These are phyloP conservation scores for Rhodocollybia butyracea DNA, from an alignment of 768 basidiomycete species.

Conservation along the genomic window DNA sequence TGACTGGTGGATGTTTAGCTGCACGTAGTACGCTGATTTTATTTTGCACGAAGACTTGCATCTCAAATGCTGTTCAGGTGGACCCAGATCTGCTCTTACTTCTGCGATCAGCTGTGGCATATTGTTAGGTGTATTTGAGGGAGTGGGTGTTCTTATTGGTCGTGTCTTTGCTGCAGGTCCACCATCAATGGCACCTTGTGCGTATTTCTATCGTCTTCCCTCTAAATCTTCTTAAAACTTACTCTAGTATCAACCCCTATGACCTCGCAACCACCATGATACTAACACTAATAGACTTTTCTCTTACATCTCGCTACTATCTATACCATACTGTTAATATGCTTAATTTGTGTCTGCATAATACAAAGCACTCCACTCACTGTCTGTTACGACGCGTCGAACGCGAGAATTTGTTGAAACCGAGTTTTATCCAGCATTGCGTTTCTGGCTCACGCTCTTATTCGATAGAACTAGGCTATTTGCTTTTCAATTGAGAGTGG, in stretches of 20 bases:
- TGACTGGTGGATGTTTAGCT: conserved; percentile 94
- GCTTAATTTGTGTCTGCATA: too few species aligned
- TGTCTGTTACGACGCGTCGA: too few species aligned
- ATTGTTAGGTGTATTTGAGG: conserved; percentile 90
- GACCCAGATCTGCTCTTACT: conserved; percentile 84
- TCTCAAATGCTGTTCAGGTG: conserved; percentile 61
- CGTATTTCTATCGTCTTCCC: conserved; percentile 11
- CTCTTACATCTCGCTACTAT: neutral
- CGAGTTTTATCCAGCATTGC: too few species aligned
- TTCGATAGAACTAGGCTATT: too few species aligned
- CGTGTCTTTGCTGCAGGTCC: conserved; percentile 85
- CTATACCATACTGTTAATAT: too few species aligned
- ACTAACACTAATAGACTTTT: neutral
- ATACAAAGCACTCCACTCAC: too few species aligned
- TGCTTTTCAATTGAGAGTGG: too few species aligned
- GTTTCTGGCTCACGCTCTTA: too few species aligned
- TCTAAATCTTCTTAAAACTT: conserved; percentile 10
- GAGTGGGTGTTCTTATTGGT: conserved; percentile 89
- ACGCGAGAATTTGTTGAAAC: too few species aligned
- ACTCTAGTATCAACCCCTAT: conserved; percentile 51
- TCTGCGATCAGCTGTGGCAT: conserved; percentile 96
- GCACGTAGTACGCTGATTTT: conserved; percentile 72
- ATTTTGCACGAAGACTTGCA: neutral
- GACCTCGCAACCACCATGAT: conserved; percentile 47
- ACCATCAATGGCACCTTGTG: conserved; percentile 81